Base-by-base conservation (phyloP, 2,329 filamentous ascomycete genomes). In the Penicillium vulpinum region DNA sequence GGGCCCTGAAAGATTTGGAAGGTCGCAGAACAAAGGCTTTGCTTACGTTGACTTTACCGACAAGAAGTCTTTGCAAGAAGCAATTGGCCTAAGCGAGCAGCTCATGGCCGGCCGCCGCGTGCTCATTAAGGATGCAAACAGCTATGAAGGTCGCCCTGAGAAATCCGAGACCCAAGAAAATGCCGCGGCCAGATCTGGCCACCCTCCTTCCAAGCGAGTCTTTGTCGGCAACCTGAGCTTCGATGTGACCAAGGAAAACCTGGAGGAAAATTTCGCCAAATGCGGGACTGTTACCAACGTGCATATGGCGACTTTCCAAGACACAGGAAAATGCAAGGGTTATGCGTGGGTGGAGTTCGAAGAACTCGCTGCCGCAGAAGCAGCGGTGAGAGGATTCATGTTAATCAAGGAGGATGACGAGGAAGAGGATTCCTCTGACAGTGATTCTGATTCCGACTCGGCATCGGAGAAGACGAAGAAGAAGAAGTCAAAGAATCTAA, bases 251-350 rank as follows among this genome's bases (percentile, higher is more conserved):
- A 89, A 93, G 67, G 91, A 96, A 53, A 87, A 91, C 66, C 76
- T 99, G 48, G 81, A 86, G 63, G 82, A 87, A 62, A 91, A 96
- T 71, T 97, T 96, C 73, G 83, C 83, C 47, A 90, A 88, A 72
- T 97, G 93, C 71, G 94, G 94, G 49, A 82, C 88, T 60, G 85
- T 97, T 60, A 85, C 88, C 51, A 90, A 90, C 78, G 84, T 91
- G 62, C 93, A 96, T 77, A 81, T 97, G 64, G 94, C 94, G 3
- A 96, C 92, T 0, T 99, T 99, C 71, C 91, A 97, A 75, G 95
- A 99, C 74, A 88, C 88, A 21, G 94, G 94, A 41, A 99, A 97
- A 78, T 99, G 94, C 80, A 97, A 97, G 78, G 95, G 94, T 18
- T 99, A 89, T 77, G 94, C 88, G 6, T 99, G 94, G 92, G 86